These are phyloP conservation scores for Dalbergia oliveri DNA, from an alignment of 306 rosid genomes.

Conservation along the genomic window DNA sequence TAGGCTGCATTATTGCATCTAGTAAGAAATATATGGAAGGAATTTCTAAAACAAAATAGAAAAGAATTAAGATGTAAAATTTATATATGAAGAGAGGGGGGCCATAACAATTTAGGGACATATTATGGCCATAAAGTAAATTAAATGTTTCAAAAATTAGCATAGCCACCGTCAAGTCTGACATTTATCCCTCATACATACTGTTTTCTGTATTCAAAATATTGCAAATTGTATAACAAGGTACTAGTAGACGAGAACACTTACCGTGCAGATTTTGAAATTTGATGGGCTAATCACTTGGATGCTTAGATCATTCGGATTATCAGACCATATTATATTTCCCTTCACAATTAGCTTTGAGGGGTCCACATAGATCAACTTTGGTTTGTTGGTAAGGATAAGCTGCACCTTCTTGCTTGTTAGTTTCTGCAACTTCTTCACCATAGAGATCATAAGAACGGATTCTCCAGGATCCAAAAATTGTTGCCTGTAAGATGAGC, in stretches of 20 bases:
- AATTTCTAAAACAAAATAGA: slow-evolving; percentile 3
- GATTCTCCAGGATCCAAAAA: slow-evolving; percentile 98
- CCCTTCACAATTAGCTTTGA: slow-evolving; percentile 89
- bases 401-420: slow-evolving; percentile 99
- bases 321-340: slow-evolving; percentile 92
- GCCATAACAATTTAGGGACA: not conserved
- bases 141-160: slow-evolving; percentile 25
- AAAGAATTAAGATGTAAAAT: not conserved
- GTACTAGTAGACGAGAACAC: slow-evolving; percentile 37
- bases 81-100: not conserved
- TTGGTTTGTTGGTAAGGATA: slow-evolving; percentile 96
- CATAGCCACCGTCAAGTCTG: not conserved
- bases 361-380: slow-evolving; percentile 94
- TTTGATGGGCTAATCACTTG: slow-evolving; percentile 86
- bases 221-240: slow-evolving; percentile 25
- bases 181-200: not conserved
- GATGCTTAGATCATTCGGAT: slow-evolving; percentile 86
- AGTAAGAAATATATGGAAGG: slow-evolving; percentile 39
- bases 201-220: slow-evolving; percentile 8
- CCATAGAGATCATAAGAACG: slow-evolving; percentile 95
- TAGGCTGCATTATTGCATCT: slow-evolving; percentile 72
- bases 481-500: slow-evolving; percentile 75
- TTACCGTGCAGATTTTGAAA: slow-evolving; percentile 95
- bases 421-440: slow-evolving; percentile 87
- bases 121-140: not conserved